Conservation (phyloP, 2,329 filamentous ascomycete genomes). For the Metarhizium brunneum region DNA sequence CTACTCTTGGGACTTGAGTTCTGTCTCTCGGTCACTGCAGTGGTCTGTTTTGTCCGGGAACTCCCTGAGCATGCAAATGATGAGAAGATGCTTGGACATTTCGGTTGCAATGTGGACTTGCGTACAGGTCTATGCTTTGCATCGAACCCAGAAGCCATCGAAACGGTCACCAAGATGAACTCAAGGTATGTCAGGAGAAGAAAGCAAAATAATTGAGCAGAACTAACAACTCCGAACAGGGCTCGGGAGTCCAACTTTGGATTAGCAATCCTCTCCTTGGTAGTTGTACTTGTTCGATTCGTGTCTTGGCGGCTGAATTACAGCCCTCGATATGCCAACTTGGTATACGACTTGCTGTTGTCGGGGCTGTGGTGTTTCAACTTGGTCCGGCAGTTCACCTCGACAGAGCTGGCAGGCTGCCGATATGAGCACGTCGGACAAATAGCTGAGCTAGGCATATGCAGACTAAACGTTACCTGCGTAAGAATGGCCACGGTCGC, state of each 20-base stretch:
- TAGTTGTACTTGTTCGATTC: slow-evolving; percentile 16
- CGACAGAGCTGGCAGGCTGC: background rate
- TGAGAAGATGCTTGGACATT: background rate
- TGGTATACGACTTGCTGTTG: slow-evolving; percentile 20
- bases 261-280: slow-evolving; percentile 19
- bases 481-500: background rate
- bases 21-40: background rate
- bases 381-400: slow-evolving; percentile 7
- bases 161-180: slow-evolving; percentile 15
- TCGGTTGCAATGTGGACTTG: background rate
- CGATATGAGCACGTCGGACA: background rate
- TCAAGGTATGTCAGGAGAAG: slow-evolving; percentile 8
- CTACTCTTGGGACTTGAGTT: background rate
- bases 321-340: slow-evolving; percentile 13
- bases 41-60: background rate
- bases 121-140: background rate
- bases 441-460: slow-evolving; percentile 1
- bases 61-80: background rate
- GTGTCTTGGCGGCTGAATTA: slow-evolving; percentile 14
- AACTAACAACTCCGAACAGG: slow-evolving; percentile 8
- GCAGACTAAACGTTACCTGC: background rate
- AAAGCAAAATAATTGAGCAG: background rate
- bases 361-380: slow-evolving; percentile 17
- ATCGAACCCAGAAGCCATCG: slow-evolving; percentile 10
- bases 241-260: slow-evolving; percentile 19